Evolutionary conservation across 176 grass and related monocot genomes (phyloP), one percentile per base, ranked within the genome.

Genomic region (Oryza glumipatula): DNA sequence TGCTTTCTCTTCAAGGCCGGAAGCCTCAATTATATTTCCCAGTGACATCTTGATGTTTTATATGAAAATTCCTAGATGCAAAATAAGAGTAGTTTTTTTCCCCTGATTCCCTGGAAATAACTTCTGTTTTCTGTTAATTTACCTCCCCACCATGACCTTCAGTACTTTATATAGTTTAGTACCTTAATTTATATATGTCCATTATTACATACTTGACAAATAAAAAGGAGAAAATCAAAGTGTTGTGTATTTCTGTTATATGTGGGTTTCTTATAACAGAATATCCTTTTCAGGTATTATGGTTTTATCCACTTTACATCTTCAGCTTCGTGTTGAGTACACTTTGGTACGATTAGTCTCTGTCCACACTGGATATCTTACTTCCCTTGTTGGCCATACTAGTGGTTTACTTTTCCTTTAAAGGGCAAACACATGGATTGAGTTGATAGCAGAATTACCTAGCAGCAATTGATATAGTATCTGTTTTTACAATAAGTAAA

Each of bases 221-320:
- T 43, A 19, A 33, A 41, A 38, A 38, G 36, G 39, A 41, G 39
- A 41, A 41, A 41, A 41, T 41, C 39, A 15, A 51, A 70, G 60
- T 83, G 41, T 41, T 0, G n/a, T 90, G 19, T 24, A 73, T 80
- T 79, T 12, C 58, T 77, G 26, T 65, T 80, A 51, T 32, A 70
- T 68, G n/a, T 80, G 71, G 44, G 33, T 91, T 77, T 89, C 65
- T 84, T 74, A 80, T 68, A 67, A 85, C 52, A 79, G 17, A 73
- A 58, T 9, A 15, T 83, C 19, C 47, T 19, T 85, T 85, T 93
- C 90, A 98, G 96, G 83, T 98, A 80, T 82, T 94, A 76, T 98
- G 96, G 96, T 94, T 98, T 88, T 98, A 98, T 81, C 96, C 91
- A 43, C 91, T 98, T 58, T 96, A 98, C 65, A 44, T 98, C 80